Conservation (phyloP, 169 alveolate species). For the Plasmodium berghei region DNA sequence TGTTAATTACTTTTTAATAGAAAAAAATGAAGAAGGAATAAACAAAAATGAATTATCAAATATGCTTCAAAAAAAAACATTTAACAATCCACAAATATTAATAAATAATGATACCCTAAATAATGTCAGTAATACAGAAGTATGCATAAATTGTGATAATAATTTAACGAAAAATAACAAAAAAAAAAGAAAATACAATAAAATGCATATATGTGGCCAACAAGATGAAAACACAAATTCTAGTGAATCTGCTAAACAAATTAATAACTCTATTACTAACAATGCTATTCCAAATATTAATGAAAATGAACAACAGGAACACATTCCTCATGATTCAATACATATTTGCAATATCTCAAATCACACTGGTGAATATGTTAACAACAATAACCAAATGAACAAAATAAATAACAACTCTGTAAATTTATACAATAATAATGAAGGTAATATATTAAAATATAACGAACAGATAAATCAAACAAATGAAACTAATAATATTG, state of each 20-base stretch:
- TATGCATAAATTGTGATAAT: neutral
- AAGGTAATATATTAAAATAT: neutral
- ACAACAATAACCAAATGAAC: neutral
- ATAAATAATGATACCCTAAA: neutral
- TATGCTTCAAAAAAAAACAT: neutral
- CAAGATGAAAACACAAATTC: neutral
- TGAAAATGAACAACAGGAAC: neutral
- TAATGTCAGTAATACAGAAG: neutral
- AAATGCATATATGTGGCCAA: constrained; percentile 3
- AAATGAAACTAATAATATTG: neutral
- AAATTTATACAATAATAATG: neutral
- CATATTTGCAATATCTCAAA: neutral
- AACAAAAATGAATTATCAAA: neutral
- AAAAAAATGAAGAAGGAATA: neutral
- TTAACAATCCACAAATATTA: neutral
- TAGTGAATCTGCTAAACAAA: neutral
- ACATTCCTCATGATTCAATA: neutral
- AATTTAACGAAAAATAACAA: constrained; percentile 22
- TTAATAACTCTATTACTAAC: too few relatives aligned
- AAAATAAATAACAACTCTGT: neutral
- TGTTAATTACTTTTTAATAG: constrained; percentile 24
- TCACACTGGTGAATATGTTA: neutral
- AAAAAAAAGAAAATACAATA: constrained; percentile 64
- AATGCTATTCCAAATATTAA: too few relatives aligned
- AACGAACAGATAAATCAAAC: neutral